phyloP scores from a whole-genome alignment of 2,329 filamentous ascomycete genomes.

The Talaromyces islandicus region DNA sequence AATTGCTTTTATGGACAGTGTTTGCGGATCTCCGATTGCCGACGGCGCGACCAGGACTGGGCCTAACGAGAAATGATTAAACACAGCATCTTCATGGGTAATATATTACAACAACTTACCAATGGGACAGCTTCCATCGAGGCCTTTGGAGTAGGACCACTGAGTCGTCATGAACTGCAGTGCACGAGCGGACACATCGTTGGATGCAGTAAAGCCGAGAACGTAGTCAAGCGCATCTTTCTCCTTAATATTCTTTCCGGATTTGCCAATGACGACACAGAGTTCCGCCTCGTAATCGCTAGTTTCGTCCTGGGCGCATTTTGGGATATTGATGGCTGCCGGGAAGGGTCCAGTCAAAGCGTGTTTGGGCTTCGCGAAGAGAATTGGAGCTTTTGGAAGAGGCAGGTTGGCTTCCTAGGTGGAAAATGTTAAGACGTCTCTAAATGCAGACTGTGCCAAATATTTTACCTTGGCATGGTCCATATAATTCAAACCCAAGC shows the following conservation, averaged over 20 bases:
- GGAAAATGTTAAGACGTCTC: not conserved
- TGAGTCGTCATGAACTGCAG: slow-evolving; percentile 54
- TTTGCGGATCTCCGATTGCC: slow-evolving; percentile 23
- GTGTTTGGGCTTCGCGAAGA: slow-evolving; percentile 26
- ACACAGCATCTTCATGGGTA: not conserved
- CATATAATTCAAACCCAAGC: slow-evolving; percentile 26
- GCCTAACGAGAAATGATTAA: slow-evolving; percentile 8
- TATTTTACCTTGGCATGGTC: slow-evolving; percentile 22
- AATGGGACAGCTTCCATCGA: slow-evolving; percentile 49
- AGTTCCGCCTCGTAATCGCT: slow-evolving; percentile 40
- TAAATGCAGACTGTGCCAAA: not conserved
- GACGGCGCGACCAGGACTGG: slow-evolving; percentile 21
- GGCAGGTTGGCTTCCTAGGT: slow-evolving; percentile 19
- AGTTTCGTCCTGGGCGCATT: slow-evolving; percentile 24
- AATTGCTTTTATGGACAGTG: slow-evolving; percentile 26
- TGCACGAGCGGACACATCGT: slow-evolving; percentile 51
- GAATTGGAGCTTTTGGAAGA: slow-evolving; percentile 21
- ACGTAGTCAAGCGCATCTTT: slow-evolving; percentile 47
- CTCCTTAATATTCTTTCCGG: slow-evolving; percentile 40
- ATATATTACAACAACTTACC: slow-evolving; percentile 12
- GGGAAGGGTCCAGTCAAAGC: slow-evolving; percentile 22
- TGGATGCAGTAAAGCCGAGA: slow-evolving; percentile 53
- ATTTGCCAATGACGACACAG: slow-evolving; percentile 51
- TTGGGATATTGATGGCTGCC: slow-evolving; percentile 22
- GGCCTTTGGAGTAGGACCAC: slow-evolving; percentile 53